Percentiles rank a stretch among this genome's conserved stretches.
These are phyloP conservation scores for Fraxinus sp. DNA, from an alignment of 305 asterid genomes.

Conservation along the genomic window DNA sequence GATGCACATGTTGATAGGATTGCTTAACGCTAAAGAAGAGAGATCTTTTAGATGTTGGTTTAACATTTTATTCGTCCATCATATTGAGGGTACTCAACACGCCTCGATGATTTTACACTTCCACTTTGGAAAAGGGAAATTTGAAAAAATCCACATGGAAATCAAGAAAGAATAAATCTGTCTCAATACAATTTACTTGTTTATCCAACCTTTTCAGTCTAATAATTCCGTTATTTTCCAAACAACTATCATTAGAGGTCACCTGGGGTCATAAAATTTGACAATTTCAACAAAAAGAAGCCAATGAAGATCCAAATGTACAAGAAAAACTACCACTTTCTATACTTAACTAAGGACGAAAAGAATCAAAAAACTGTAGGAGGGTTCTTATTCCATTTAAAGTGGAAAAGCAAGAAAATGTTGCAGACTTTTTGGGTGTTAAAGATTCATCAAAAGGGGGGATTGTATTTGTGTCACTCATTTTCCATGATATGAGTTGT, in stretches of 20 bases:
- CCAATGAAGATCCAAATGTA: slow-evolving; percentile 14
- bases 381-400: slow-evolving; percentile 45
- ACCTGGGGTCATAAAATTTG: not conserved
- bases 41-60: not conserved
- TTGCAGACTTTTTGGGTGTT: slow-evolving; percentile 31
- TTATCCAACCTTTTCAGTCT: not conserved
- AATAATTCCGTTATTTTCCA: not conserved
- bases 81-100: not conserved
- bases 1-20: not conserved
- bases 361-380: slow-evolving; percentile 25
- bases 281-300: not conserved
- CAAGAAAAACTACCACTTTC: not conserved
- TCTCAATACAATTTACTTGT: not conserved
- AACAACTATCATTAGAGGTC: not conserved
- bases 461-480: not conserved
- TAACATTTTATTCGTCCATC: not conserved
- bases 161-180: not conserved
- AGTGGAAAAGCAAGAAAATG: slow-evolving; percentile 31
- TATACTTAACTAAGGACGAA: slow-evolving; percentile 18
- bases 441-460: slow-evolving; percentile 23
- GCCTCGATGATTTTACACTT: not conserved
- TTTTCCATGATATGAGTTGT: slow-evolving; percentile 30
- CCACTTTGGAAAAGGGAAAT: not conserved
- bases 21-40: not conserved
- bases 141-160: not conserved